phyloP scores from a whole-genome alignment of 2,329 filamentous ascomycete species.

The Apiospora pterosperma region DNA sequence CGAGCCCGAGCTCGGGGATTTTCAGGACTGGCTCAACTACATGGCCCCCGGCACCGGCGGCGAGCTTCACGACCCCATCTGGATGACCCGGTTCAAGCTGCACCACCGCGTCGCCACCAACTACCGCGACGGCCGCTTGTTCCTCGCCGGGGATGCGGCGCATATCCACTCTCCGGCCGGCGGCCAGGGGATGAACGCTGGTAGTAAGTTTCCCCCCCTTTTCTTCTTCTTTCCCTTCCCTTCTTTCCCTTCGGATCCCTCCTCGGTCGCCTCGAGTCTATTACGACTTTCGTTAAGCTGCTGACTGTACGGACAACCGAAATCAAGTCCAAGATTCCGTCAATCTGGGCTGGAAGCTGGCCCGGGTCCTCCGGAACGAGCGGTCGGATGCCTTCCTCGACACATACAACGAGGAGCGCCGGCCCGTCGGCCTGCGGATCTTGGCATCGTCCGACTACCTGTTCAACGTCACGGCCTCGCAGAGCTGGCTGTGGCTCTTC shows the following conservation, averaged over 20 bases:
- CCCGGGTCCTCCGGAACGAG: constrained; percentile 32
- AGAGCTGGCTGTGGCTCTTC: constrained; percentile 29
- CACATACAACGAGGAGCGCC: constrained; percentile 45
- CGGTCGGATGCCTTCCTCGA: constrained; percentile 37
- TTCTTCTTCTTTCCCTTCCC: not conserved
- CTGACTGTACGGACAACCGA: no score
- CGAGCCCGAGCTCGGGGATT: constrained; percentile 24
- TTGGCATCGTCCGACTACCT: constrained; percentile 37
- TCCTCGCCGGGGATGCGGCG: constrained; percentile 55
- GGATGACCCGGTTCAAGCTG: constrained; percentile 45
- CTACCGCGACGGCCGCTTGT: constrained; percentile 43
- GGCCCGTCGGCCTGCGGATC: constrained; percentile 41
- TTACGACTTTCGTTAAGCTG: not conserved
- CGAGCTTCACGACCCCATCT: constrained; percentile 26
- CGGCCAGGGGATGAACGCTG: constrained; percentile 57
- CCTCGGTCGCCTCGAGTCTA: not conserved
- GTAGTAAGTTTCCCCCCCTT: constrained; percentile 19
- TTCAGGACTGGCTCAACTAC: constrained; percentile 26
- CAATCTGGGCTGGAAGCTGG: constrained; percentile 54
- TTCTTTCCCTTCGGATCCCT: not conserved
- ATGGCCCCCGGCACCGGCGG: constrained; percentile 25
- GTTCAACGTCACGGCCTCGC: constrained; percentile 35
- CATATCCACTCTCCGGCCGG: constrained; percentile 54
- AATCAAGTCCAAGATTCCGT: constrained; percentile 43
- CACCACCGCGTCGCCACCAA: constrained; percentile 33